Percentiles rank a stretch among this genome's conserved stretches.
Evolutionary conservation across 176 grass and related monocot genomes (phyloP).

Genomic region (Musa itinerans): DNA sequence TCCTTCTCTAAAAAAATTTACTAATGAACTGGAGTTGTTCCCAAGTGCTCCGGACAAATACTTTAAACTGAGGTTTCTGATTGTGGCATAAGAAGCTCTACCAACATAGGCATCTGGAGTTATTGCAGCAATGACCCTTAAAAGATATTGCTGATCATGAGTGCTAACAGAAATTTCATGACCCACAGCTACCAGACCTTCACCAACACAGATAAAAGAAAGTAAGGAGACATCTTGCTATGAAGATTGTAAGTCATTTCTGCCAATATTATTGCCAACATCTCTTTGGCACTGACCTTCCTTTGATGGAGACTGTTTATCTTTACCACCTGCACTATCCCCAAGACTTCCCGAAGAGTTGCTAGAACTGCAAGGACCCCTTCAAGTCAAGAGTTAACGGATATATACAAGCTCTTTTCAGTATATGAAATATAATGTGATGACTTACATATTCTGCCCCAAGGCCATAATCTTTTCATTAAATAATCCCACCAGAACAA

Average conservation of each 20-base stretch:
- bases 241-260: conserved; percentile 17
- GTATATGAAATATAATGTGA: conserved; percentile 25
- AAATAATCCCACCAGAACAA: conserved; percentile 53
- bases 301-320: not conserved
- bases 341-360: conserved; percentile 30
- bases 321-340: conserved; percentile 12
- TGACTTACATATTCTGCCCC: conserved; percentile 44
- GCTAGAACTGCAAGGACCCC: conserved; percentile 11
- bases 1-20: conserved; percentile 64
- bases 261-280: not conserved
- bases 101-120: conserved; percentile 46
- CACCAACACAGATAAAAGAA: not conserved
- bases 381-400: not conserved
- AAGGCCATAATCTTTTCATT: conserved; percentile 23
- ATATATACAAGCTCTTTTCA: conserved; percentile 9
- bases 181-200: conserved; percentile 19
- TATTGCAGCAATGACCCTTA: conserved; percentile 41
- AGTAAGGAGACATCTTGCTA: conserved; percentile 25
- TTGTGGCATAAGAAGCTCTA: conserved; percentile 33
- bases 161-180: conserved; percentile 25
- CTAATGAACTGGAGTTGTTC: conserved; percentile 53
- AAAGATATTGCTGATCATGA: conserved; percentile 19
- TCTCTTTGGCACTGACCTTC: not conserved
- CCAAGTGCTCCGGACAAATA: conserved; percentile 45
- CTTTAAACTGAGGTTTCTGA: conserved; percentile 46